Base-by-base conservation (phyloP, 495 filamentous ascomycete species). In the Penicillium lagena region DNA sequence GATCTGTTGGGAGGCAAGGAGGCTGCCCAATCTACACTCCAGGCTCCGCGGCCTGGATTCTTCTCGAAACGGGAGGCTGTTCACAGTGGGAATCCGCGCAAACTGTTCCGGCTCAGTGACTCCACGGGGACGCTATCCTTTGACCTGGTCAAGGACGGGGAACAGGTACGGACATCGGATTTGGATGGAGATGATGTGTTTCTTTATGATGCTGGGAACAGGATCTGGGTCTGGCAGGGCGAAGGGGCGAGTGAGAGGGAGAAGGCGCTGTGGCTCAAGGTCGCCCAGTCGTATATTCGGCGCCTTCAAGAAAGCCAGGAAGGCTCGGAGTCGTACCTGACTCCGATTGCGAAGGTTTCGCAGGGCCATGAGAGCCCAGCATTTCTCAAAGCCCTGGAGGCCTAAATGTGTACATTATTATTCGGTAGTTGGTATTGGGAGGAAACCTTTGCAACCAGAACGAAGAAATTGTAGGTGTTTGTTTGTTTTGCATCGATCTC, bases 221-320 rank as follows among this genome's bases (percentile, higher is more conserved):
- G 52, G 29, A 58, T 82, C 12, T 83, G 77, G 78, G 76, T 83
- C 17, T 83, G 79, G 79, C 72, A 79, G 54, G 80, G 80, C 5
- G 50, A 50, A 3, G 62, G 58, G 3, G 78, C 79, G 2, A 82
- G 78, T 56, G 62, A 54, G 34, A 48, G 49, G 7, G 80, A 82
- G 59, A 79, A 68, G 50, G 70, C 72, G 1, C 53, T 70, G 60
- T 83, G 80, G 79, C 59, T 81, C 15, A 73, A 69, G 48, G 68
- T 78, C 7, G 73, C 77, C 12, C 74, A 81, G 55, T 55, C 58
- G 7, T 83, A 82, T 49, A 50, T 82, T 30, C 63, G 68, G 17
- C 66, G 67, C 35, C 55, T 76, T 29, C 68, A 74, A 45, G 63
- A 71, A 28, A 59, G 50, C 35, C 47, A 63, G 22, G 64, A 63